Evolutionary conservation across 305 asterid genomes (phyloP), one percentile per base, ranked within the genome.

Genomic region (Fraxinus greggii): DNA sequence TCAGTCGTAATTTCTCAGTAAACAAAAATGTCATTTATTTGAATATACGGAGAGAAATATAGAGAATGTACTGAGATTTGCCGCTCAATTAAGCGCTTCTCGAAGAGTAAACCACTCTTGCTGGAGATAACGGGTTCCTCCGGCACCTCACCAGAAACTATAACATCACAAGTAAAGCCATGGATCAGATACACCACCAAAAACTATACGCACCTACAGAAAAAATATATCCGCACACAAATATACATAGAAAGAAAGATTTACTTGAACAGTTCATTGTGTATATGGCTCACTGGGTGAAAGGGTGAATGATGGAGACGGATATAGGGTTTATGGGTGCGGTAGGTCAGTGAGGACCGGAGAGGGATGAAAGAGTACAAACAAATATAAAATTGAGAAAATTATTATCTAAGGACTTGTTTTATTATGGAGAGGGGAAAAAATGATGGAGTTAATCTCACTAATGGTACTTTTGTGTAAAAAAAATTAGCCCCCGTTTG

Each of bases 71-170:
- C 99, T 80, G 90, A 88, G 77, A 96, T 96, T 82, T 94, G 97
- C 32, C 97, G 93, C 91, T 96, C 95, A 74, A 96, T 90, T 80
- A 96, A 86, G 65, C 99, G 94, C 87, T 87, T 96, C 89, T 96
- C 99, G 56, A 86, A 96, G 13, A 96, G 97, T 7, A 93, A 92
- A 9, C 99, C 99, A 5, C 97, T 90, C 74, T 81, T 87, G 81
- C 84, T 91, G 28, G 98, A 90, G 79, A 94, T 93, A 72, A 94
- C 98, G 31, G 99, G 97, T 76, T 96, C 98, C 90, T 91, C 98
- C 90, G 99, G 99, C 86, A 93, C 98, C 92, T 96, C 99, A 85
- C 99, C 99, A 84, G 98, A 94, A 90, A 94, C 99, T 96, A 90
- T n/a, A 83, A 23, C 13, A 35, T 79, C 73, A 80, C 32, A 36